phyloP scores from a whole-genome alignment of 1,139 yeast genomes.

The Scheffersomyces insectosa region DNA sequence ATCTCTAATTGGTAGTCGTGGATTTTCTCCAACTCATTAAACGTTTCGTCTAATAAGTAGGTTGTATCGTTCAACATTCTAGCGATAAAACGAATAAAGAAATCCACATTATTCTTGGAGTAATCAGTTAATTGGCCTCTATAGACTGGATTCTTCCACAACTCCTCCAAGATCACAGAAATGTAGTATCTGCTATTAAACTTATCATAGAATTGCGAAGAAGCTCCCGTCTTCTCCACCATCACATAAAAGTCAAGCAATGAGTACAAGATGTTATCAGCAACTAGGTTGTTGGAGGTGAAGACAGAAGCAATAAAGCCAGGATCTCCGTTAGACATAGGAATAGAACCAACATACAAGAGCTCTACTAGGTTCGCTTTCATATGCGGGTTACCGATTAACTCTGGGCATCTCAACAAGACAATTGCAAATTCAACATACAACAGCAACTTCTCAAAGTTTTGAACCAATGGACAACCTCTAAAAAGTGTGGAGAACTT shows the following conservation, averaged over 20 bases:
- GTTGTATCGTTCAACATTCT: constrained; percentile 94
- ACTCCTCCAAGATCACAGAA: constrained; percentile 75
- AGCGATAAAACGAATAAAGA: constrained; percentile 89
- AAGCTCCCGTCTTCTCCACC: constrained; percentile 94
- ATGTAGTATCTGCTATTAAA: constrained; percentile 88
- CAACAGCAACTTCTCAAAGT: constrained; percentile 50
- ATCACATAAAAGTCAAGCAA: constrained; percentile 88
- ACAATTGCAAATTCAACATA: constrained; percentile 74
- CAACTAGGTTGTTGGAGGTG: constrained; percentile 61
- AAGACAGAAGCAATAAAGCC: constrained; percentile 76
- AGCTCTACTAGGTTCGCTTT: constrained; percentile 83
- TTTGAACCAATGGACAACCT: constrained; percentile 59
- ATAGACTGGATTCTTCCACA: constrained; percentile 77
- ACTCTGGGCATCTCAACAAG: constrained; percentile 79
- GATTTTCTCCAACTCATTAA: constrained; percentile 74
- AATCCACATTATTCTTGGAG: constrained; percentile 67
- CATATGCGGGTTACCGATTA: constrained; percentile 89
- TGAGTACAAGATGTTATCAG: constrained; percentile 72
- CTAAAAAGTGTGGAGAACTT: constrained; percentile 61
- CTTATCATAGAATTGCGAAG: constrained; percentile 94
- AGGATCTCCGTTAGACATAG: constrained; percentile 53
- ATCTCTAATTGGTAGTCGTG: constrained; percentile 70
- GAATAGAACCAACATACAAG: constrained; percentile 72
- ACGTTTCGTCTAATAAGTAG: constrained; percentile 85
- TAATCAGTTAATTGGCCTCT: constrained; percentile 68